Percentiles rank a stretch among this genome's conserved stretches.
Evolutionary conservation across 2,329 filamentous ascomycete species (phyloP).

Genomic region (Xylariaceae sp.): DNA sequence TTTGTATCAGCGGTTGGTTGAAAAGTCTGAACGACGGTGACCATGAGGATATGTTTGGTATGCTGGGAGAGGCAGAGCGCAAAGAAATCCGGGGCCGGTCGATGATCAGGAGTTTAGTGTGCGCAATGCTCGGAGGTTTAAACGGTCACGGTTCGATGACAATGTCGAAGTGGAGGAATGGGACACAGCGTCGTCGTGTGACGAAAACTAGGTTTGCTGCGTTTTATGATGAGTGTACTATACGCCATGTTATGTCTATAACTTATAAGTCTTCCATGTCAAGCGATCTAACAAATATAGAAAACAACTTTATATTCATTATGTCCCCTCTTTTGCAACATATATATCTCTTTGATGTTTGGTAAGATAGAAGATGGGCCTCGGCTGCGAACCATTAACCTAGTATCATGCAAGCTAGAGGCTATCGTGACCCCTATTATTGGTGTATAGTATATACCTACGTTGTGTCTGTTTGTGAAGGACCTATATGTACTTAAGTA

Average conservation of each 20-base stretch:
- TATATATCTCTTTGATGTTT: too few species aligned
- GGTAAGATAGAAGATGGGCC: too few species aligned
- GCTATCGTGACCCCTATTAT: too few species aligned
- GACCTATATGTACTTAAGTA: too few species aligned
- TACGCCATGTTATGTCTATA: neutral
- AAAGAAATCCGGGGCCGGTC: too few species aligned
- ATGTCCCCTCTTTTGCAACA: too few species aligned
- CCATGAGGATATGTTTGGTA: constrained; percentile 17
- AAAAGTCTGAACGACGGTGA: constrained; percentile 15
- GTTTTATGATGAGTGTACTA: neutral
- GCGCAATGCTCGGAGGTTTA: constrained; percentile 6
- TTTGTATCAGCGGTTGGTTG: constrained; percentile 13
- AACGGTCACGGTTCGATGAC: constrained; percentile 1
- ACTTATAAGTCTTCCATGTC: neutral
- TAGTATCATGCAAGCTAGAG: too few species aligned
- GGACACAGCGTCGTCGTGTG: neutral
- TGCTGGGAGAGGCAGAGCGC: constrained; percentile 11
- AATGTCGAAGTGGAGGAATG: neutral
- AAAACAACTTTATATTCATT: too few species aligned
- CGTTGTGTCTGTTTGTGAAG: too few species aligned
- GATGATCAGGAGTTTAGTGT: constrained; percentile 14
- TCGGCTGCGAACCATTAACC: too few species aligned
- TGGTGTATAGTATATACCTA: too few species aligned
- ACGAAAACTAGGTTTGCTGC: neutral
- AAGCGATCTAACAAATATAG: neutral